Evolutionary conservation across 2,329 filamentous ascomycete species (phyloP).

Genomic region (Ophiostoma fasciatum): DNA sequence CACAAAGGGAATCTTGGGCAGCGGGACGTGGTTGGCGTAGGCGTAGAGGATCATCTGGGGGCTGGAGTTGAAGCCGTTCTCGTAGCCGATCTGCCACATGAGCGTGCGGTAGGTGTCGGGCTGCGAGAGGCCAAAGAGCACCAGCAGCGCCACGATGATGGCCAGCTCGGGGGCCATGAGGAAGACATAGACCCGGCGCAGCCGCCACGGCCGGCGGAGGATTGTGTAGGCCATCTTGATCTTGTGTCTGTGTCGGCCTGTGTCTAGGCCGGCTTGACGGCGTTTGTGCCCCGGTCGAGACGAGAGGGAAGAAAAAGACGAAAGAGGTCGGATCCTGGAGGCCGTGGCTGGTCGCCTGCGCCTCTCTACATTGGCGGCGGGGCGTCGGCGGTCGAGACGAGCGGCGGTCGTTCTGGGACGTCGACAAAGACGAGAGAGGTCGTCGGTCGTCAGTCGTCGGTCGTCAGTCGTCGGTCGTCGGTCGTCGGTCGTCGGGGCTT

Average conservation of each 20-base stretch:
- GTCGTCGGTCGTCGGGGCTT: too few species aligned
- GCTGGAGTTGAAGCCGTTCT: slow-evolving; percentile 60
- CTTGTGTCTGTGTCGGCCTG: not conserved
- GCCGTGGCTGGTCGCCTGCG: not conserved
- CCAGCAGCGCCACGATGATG: slow-evolving; percentile 48
- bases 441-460: too few species aligned
- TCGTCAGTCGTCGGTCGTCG: too few species aligned
- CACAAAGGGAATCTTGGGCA: slow-evolving; percentile 49
- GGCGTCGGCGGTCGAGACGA: too few species aligned
- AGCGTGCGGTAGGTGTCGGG: slow-evolving; percentile 57
- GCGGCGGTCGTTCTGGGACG: too few species aligned
- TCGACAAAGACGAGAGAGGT: too few species aligned
- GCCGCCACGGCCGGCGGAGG: slow-evolving; percentile 44
- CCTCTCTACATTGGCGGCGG: not conserved
- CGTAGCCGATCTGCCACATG: slow-evolving; percentile 58
- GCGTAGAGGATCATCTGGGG: slow-evolving; percentile 56
- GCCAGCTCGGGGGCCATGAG: slow-evolving; percentile 52
- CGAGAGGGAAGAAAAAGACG: too few species aligned
- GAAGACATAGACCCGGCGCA: slow-evolving; percentile 42
- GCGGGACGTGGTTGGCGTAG: slow-evolving; percentile 53
- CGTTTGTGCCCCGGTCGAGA: too few species aligned
- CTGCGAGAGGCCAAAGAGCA: slow-evolving; percentile 58
- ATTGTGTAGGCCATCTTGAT: slow-evolving; percentile 33
- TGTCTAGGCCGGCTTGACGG: not conserved
- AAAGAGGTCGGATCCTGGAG: not conserved